These are phyloP conservation scores for Cyclotella kingstonii DNA, from an alignment of 108 stramenopile genomes.

Conservation along the genomic window DNA sequence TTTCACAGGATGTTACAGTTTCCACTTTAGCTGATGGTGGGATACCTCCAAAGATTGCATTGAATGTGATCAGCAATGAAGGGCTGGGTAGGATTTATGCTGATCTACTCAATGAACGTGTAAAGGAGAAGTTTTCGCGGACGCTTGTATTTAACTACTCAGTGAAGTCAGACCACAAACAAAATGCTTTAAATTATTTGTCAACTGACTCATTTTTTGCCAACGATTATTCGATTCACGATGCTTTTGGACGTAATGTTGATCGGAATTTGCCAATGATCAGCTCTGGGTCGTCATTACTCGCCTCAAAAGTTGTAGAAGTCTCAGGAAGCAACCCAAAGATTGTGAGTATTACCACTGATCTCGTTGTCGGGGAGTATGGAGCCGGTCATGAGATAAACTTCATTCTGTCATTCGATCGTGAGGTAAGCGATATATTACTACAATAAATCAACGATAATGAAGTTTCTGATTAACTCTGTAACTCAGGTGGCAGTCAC, in stretches of 20 bases:
- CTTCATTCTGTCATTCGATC: constrained; percentile 42
- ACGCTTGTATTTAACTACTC: constrained; percentile 47
- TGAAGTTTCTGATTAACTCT: background rate
- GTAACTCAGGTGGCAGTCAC: constrained; percentile 14
- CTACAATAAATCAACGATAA: background rate
- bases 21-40: background rate
- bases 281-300: constrained; percentile 16
- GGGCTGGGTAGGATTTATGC: constrained; percentile 8
- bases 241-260: constrained; percentile 43
- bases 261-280: constrained; percentile 18
- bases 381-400: constrained; percentile 43
- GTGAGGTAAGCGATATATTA: constrained; percentile 16
- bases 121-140: background rate
- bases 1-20: constrained; percentile 35
- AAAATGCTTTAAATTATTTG: constrained; percentile 36
- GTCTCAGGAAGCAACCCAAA: constrained; percentile 28
- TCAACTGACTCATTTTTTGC: constrained; percentile 12
- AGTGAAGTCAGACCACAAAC: constrained; percentile 36
- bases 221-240: constrained; percentile 34
- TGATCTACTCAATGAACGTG: constrained; percentile 10
- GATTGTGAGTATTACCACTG: constrained; percentile 11
- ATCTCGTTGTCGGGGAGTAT: constrained; percentile 35
- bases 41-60: constrained; percentile 20
- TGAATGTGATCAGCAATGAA: constrained; percentile 24
- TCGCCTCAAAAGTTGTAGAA: constrained; percentile 21